phyloP scores from a whole-genome alignment of 2,329 filamentous ascomycete genomes.

The Botrytis galanthina region DNA sequence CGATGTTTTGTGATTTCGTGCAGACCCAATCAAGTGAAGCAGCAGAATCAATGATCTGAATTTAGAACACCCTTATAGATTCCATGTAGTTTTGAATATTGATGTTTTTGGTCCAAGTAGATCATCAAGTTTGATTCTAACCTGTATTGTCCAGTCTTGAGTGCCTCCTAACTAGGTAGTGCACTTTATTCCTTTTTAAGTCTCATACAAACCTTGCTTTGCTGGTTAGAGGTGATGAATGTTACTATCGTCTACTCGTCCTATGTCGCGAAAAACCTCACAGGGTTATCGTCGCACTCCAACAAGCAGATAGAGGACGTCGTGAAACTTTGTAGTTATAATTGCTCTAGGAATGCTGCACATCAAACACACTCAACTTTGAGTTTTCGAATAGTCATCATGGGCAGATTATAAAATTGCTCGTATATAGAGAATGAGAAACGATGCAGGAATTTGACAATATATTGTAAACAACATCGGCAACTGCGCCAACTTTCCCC shows the following conservation, averaged over 20 bases:
- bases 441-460: background rate
- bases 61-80: background rate
- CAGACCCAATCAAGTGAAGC: background rate
- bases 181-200: background rate
- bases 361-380: background rate
- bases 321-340: background rate
- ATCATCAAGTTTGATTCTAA: too few species aligned
- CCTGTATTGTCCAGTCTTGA: background rate
- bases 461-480: background rate
- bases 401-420: background rate
- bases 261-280: background rate
- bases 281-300: background rate
- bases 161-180: background rate
- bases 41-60: background rate
- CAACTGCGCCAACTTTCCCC: background rate
- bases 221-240: background rate
- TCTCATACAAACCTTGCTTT: background rate
- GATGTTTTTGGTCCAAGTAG: background rate
- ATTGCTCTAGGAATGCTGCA: background rate
- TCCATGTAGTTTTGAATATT: background rate
- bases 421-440: background rate
- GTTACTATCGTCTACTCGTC: background rate
- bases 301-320: background rate
- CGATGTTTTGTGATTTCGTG: background rate
- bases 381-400: background rate